phyloP scores from a whole-genome alignment of 2,329 filamentous ascomycete genomes.

The Aspergillus tamarii region DNA sequence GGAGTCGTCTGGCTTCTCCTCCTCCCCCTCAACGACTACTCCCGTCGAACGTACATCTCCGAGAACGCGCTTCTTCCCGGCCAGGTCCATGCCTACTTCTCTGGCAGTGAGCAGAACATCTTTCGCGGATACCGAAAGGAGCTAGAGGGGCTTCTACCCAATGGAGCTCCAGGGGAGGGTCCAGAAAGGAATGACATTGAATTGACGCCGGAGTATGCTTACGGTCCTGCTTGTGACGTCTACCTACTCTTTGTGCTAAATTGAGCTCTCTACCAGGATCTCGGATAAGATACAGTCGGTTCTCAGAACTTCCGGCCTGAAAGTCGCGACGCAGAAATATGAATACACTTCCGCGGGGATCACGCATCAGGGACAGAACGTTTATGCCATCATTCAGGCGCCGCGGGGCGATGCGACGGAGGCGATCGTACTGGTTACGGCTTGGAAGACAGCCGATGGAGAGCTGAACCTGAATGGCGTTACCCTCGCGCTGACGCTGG shows the following conservation, averaged over 20 bases:
- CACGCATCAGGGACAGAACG: constrained; percentile 78
- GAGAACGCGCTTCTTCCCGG: constrained; percentile 95
- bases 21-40: constrained; percentile 87
- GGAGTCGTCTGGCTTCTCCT: constrained; percentile 89
- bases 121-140: constrained; percentile 89
- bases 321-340: constrained; percentile 86
- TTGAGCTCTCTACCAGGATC: constrained; percentile 38
- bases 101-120: constrained; percentile 92
- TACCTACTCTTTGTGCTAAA: constrained; percentile 17
- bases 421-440: constrained; percentile 87
- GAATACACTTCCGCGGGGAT: constrained; percentile 78
- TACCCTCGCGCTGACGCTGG: constrained; percentile 80
- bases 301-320: constrained; percentile 77
- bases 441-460: constrained; percentile 81
- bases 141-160: constrained; percentile 58
- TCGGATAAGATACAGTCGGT: constrained; percentile 76
- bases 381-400: constrained; percentile 91
- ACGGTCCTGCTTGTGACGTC: neutral
- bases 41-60: constrained; percentile 90
- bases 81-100: constrained; percentile 97
- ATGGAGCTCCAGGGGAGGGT: constrained; percentile 16
- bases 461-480: constrained; percentile 85
- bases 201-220: constrained; percentile 34
- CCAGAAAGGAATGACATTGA: constrained; percentile 20
- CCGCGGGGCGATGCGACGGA: constrained; percentile 95